phyloP scores from a whole-genome alignment of 2,329 filamentous ascomycete species.

The Mycogone perniciosa region DNA sequence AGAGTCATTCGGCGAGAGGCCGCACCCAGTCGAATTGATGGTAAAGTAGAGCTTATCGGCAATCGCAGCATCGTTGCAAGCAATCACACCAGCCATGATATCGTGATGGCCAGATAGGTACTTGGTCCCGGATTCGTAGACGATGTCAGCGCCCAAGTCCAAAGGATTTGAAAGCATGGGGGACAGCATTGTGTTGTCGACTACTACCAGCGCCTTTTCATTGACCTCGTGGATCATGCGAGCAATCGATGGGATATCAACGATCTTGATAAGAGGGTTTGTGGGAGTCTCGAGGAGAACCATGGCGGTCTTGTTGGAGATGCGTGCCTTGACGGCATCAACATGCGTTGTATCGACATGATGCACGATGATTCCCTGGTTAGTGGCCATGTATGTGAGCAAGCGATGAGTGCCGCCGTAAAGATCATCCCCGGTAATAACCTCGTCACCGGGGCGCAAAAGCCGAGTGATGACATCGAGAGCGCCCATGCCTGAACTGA shows the following conservation, averaged over 20 bases:
- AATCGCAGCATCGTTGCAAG: constrained; percentile 73
- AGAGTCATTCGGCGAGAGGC: constrained; percentile 88
- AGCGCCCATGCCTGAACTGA: constrained; percentile 95
- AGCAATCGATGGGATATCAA: constrained; percentile 80
- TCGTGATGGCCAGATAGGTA: constrained; percentile 98
- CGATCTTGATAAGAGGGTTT: constrained; percentile 96
- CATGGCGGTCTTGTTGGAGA: constrained; percentile 84
- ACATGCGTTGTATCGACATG: constrained; percentile 90
- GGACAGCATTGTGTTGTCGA: constrained; percentile 99
- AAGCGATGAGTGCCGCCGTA: constrained; percentile 94
- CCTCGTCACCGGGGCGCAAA: constrained; percentile 87
- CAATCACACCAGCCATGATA: constrained; percentile 96
- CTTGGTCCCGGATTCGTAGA: constrained; percentile 97
- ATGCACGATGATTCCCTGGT: constrained; percentile 88
- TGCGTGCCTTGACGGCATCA: constrained; percentile 59
- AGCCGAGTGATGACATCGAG: constrained; percentile 92
- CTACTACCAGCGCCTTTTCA: constrained; percentile 72
- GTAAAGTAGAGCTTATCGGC: constrained; percentile 92
- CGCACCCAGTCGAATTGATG: constrained; percentile 94
- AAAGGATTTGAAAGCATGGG: constrained; percentile 91
- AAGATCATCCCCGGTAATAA: constrained; percentile 92
- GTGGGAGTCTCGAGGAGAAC: constrained; percentile 94
- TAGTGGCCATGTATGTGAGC: constrained; percentile 82
- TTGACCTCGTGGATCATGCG: constrained; percentile 70
- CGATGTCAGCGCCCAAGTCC: constrained; percentile 88